Evolutionary conservation across 2,329 filamentous ascomycete species (phyloP).

Genomic region (Lachnellula arida): DNA sequence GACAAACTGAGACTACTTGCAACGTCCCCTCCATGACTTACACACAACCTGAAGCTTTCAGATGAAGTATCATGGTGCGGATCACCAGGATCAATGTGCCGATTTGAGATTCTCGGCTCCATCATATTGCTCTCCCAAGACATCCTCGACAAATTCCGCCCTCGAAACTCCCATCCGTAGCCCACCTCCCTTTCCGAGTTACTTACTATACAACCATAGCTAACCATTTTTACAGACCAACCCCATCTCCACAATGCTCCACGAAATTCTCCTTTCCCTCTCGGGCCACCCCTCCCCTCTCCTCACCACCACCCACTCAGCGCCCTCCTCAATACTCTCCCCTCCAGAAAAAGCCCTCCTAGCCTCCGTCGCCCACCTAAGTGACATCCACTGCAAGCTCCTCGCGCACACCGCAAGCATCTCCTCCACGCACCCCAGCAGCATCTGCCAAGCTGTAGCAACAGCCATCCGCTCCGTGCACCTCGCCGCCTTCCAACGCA

Average conservation of each 20-base stretch:
- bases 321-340: conserved; percentile 51
- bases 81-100: conserved; percentile 25
- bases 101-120: conserved; percentile 30
- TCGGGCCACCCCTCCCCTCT: conserved; percentile 90
- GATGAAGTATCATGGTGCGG: conserved; percentile 11
- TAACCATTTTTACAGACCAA: conserved; percentile 7
- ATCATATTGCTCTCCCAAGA: conserved; percentile 27
- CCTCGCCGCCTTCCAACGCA: conserved; percentile 73
- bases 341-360: conserved; percentile 81
- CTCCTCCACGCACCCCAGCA: conserved; percentile 66
- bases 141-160: conserved; percentile 19
- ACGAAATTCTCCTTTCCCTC: conserved; percentile 95
- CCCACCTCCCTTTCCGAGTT: not conserved
- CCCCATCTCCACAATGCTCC: conserved; percentile 63
- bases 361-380: conserved; percentile 69
- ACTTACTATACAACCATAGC: not conserved
- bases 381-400: conserved; percentile 70
- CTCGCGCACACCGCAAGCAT: conserved; percentile 63
- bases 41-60: not conserved
- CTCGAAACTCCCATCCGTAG: conserved; percentile 9
- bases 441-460: conserved; percentile 82
- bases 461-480: conserved; percentile 71
- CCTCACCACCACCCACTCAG: conserved; percentile 54
- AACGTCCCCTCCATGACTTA: not conserved
- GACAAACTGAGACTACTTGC: not conserved